Conservation (phyloP, 2,329 filamentous ascomycete species). For the Paraphaeosphaeria sporulosa region DNA sequence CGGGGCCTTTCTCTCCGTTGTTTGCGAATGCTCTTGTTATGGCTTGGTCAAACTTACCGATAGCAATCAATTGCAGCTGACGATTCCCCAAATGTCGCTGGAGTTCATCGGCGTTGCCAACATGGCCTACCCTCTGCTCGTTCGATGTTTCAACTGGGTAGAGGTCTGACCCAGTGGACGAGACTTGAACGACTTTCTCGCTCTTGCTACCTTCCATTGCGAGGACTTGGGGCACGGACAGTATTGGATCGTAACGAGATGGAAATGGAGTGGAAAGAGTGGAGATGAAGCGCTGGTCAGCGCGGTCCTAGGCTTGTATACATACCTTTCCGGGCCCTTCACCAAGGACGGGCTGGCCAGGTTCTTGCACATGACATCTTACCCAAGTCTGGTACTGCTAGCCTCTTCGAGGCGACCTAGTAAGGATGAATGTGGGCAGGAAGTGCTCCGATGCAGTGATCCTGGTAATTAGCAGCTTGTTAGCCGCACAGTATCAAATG, state of each 20-base stretch:
- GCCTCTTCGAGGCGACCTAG: background rate
- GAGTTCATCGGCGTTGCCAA: constrained; percentile 34
- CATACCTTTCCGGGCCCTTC: background rate
- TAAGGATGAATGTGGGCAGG: constrained; percentile 9
- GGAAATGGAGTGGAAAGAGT: background rate
- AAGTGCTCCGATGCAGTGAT: background rate
- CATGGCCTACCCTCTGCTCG: constrained; percentile 8
- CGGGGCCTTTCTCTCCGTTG: background rate
- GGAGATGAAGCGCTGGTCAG: background rate
- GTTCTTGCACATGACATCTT: background rate
- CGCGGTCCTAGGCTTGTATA: constrained; percentile 3
- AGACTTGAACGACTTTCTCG: constrained; percentile 20
- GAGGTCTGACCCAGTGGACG: constrained; percentile 17
- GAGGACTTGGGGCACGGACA: background rate
- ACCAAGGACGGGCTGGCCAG: background rate
- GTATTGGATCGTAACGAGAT: constrained; percentile 3
- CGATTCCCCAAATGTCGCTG: constrained; percentile 55
- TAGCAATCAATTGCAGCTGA: constrained; percentile 43
- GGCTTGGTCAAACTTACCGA: constrained; percentile 21
- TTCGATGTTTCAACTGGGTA: constrained; percentile 15
- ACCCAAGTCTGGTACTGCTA: background rate
- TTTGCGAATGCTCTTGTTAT: background rate
- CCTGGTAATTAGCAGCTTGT: background rate
- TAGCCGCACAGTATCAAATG: constrained; percentile 3
- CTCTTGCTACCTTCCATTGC: constrained; percentile 24